phyloP scores from a whole-genome alignment of 2,329 filamentous ascomycete species.

The Colletotrichum somersetense region DNA sequence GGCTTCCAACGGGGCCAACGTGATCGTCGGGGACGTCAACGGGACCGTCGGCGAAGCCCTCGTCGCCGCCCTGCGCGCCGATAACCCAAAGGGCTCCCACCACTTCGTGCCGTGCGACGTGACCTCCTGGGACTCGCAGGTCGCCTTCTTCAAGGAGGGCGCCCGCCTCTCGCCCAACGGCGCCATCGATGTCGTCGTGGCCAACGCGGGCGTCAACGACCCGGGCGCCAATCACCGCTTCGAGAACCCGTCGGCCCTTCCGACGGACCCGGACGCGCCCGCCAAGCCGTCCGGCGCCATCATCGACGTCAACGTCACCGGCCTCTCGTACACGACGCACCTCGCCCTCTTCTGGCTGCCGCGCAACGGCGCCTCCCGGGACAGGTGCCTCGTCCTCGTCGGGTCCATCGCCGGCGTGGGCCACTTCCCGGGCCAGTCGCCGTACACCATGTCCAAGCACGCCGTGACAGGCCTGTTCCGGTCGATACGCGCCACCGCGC shows the following conservation, averaged over 20 bases:
- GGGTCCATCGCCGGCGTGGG: conserved; percentile 70
- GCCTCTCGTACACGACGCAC: conserved; percentile 74
- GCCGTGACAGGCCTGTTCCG: conserved; percentile 75
- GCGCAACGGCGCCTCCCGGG: conserved; percentile 56
- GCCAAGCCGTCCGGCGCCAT: conserved; percentile 63
- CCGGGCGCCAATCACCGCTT: conserved; percentile 53
- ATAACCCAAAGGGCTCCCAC: conserved; percentile 52
- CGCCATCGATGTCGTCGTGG: conserved; percentile 73
- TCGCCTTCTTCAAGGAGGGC: conserved; percentile 72
- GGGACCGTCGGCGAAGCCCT: conserved; percentile 65
- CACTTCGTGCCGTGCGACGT: conserved; percentile 72
- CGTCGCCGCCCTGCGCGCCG: conserved; percentile 63
- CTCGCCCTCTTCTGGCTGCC: conserved; percentile 72
- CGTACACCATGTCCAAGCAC: conserved; percentile 75
- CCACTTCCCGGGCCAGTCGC: conserved; percentile 58
- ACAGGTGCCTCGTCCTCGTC: conserved; percentile 73
- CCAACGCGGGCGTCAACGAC: conserved; percentile 72
- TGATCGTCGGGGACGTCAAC: conserved; percentile 75
- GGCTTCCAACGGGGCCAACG: conserved; percentile 68
- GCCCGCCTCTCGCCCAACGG: conserved; percentile 64
- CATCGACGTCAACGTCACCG: conserved; percentile 73
- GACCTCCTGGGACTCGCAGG: conserved; percentile 73
- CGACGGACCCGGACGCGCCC: conserved; percentile 55
- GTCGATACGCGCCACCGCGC: conserved; percentile 64
- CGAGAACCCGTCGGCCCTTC: conserved; percentile 60